These are phyloP conservation scores for Phytophthora pisi DNA, from an alignment of 352 stramenopile genomes.

Conservation along the genomic window DNA sequence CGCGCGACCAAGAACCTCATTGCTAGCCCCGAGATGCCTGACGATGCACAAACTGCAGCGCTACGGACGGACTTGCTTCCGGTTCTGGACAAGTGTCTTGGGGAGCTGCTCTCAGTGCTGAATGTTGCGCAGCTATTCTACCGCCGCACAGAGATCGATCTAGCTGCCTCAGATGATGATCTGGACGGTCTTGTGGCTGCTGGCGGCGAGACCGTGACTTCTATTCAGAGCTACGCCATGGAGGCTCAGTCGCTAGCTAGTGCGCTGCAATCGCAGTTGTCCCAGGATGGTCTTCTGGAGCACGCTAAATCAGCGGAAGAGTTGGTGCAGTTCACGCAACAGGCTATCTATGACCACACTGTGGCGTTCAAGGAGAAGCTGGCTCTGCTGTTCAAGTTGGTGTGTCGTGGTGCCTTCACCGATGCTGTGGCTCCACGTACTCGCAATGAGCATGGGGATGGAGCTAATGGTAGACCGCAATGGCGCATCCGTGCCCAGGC, in stretches of 20 bases:
- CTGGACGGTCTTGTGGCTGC: slow-evolving; percentile 65
- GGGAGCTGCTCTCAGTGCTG: slow-evolving; percentile 51
- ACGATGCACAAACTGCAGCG: slow-evolving; percentile 31
- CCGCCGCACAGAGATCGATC: slow-evolving; percentile 70
- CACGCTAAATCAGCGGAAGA: slow-evolving; percentile 31
- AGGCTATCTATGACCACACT: slow-evolving; percentile 49
- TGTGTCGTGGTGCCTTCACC: slow-evolving; percentile 79
- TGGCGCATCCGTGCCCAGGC: slow-evolving; percentile 78
- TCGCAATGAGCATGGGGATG: slow-evolving; percentile 30
- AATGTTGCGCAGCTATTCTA: slow-evolving; percentile 67
- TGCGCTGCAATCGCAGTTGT: slow-evolving; percentile 51
- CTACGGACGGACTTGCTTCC: slow-evolving; percentile 41
- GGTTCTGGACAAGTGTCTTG: slow-evolving; percentile 47
- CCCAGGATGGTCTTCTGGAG: slow-evolving; percentile 24
- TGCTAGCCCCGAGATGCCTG: slow-evolving; percentile 33
- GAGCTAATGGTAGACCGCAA: slow-evolving; percentile 50
- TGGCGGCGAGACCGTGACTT: slow-evolving; percentile 63
- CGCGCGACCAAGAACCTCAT: slow-evolving; percentile 41
- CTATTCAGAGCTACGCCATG: slow-evolving; percentile 54
- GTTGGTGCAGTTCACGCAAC: slow-evolving; percentile 51
- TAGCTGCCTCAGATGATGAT: slow-evolving; percentile 70
- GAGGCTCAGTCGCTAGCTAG: slow-evolving; percentile 54
- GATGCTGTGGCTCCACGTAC: slow-evolving; percentile 66
- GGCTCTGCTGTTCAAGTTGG: slow-evolving; percentile 67
- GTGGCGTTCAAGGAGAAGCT: slow-evolving; percentile 71